A percentile compares a stretch with the other conserved stretches of the same genome.
phyloP scores from a whole-genome alignment of 768 basidiomycete species.

The Termitomyces sp. region DNA sequence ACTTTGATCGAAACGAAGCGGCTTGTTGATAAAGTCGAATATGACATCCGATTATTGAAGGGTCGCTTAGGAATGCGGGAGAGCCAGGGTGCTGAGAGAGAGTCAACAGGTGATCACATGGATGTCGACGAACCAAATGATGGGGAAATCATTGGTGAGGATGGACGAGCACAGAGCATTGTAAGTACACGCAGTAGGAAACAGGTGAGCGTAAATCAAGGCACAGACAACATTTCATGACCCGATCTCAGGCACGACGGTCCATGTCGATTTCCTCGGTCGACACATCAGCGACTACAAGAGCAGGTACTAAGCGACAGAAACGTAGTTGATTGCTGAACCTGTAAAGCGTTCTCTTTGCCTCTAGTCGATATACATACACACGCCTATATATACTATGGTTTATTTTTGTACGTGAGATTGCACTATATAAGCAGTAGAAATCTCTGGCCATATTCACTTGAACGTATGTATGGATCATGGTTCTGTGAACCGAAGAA shows the following conservation, averaged over 20 bases:
- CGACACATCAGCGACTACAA: conserved; percentile 49
- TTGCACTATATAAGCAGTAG: conserved; percentile 1
- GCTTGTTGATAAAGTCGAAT: conserved; percentile 77
- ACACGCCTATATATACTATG: not conserved
- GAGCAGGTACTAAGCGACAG: conserved; percentile 51
- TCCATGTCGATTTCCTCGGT: conserved; percentile 75
- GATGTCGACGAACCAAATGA: conserved; percentile 43
- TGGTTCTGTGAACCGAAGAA: conserved; percentile 64
- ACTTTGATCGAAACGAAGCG: conserved; percentile 87
- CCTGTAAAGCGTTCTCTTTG: not conserved
- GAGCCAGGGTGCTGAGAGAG: conserved; percentile 33
- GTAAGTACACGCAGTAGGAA: conserved; percentile 55
- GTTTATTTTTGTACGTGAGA: not conserved
- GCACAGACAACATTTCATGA: not conserved
- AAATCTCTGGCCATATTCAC: not conserved
- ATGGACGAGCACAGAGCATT: conserved; percentile 62
- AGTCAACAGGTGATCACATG: conserved; percentile 31
- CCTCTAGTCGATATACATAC: not conserved
- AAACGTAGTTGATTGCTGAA: conserved; percentile 35
- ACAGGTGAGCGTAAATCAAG: conserved; percentile 37
- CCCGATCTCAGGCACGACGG: conserved; percentile 38
- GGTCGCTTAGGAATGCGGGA: conserved; percentile 51
- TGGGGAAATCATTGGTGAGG: conserved; percentile 34
- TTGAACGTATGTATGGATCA: conserved; percentile 12
- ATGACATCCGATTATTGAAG: conserved; percentile 72